phyloP scores from a whole-genome alignment of 1,139 yeast genomes.

The Pichia sp. region DNA sequence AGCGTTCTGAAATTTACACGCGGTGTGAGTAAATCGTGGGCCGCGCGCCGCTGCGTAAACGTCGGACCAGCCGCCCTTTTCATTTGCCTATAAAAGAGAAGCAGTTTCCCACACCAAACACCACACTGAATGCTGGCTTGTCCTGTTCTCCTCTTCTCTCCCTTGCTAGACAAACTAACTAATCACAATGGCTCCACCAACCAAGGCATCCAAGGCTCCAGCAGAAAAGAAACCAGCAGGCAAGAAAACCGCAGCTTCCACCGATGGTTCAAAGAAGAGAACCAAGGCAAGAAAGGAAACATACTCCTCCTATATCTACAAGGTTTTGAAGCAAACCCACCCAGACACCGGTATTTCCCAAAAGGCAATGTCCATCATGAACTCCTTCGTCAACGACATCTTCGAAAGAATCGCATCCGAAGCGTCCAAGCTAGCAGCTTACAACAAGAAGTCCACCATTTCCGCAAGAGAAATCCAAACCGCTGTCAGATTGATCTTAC shows the following conservation, averaged over 20 bases:
- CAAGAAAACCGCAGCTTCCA: conserved; percentile 80
- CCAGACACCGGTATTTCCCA: conserved; percentile 99
- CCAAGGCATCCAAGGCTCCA: conserved; percentile 97
- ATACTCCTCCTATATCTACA: conserved; percentile 96
- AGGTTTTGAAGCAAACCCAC: conserved; percentile 97
- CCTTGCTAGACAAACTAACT: neutral
- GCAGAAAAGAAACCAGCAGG: conserved; percentile 97
- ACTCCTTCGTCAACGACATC: conserved; percentile 96
- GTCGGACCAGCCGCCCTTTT: neutral
- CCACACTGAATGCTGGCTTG: too few species aligned
- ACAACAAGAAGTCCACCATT: conserved; percentile 98
- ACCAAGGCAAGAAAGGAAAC: conserved; percentile 97
- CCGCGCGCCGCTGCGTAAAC: neutral
- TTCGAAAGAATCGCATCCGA: conserved; percentile 95
- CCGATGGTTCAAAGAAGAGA: conserved; percentile 81
- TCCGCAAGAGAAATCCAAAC: conserved; percentile 99
- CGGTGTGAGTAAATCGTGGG: neutral
- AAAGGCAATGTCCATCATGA: conserved; percentile 98
- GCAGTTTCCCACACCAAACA: neutral
- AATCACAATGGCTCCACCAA: conserved; percentile 80
- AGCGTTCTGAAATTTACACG: neutral
- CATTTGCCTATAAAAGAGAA: neutral
- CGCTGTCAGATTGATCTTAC: conserved; percentile 97
- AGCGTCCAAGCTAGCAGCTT: conserved; percentile 98
- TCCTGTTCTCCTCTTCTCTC: too few species aligned